phyloP scores from a whole-genome alignment of 2,329 filamentous ascomycete genomes.

The Penicillium sp. region DNA sequence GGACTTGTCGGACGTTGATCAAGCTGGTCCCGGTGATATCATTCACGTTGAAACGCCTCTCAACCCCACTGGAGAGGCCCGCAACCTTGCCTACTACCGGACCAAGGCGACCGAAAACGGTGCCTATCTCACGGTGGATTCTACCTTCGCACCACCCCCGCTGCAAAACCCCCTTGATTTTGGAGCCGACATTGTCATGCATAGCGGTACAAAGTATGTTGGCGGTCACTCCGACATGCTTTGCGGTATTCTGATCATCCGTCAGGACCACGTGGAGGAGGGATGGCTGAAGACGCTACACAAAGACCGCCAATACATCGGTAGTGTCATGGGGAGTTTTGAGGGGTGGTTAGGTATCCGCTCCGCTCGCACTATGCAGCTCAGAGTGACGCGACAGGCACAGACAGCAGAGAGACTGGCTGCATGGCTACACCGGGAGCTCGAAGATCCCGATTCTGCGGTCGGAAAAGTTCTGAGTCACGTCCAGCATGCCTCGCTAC shows the following conservation, averaged over 20 bases:
- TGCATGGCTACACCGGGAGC: conserved; percentile 61
- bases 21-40: conserved; percentile 72
- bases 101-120: conserved; percentile 66
- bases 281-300: conserved; percentile 60
- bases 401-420: conserved; percentile 67
- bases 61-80: conserved; percentile 81
- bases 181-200: conserved; percentile 86
- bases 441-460: conserved; percentile 38
- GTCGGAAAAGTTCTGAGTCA: conserved; percentile 57
- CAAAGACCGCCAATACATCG: conserved; percentile 69
- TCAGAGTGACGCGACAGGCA: conserved; percentile 74
- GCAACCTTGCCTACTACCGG: conserved; percentile 67
- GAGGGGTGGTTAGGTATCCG: conserved; percentile 89
- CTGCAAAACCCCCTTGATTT: conserved; percentile 77
- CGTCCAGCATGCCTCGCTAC: conserved; percentile 78
- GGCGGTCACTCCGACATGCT: conserved; percentile 92
- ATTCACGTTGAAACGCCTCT: conserved; percentile 88
- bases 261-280: conserved; percentile 37
- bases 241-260: conserved; percentile 72
- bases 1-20: conserved; percentile 66
- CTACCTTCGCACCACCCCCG: conserved; percentile 89
- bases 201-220: conserved; percentile 90
- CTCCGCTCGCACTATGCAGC: conserved; percentile 76
- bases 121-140: conserved; percentile 75
- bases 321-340: conserved; percentile 77